Percentiles rank a stretch among this genome's conserved stretches.
These are phyloP conservation scores for Colletotrichum magnum DNA, from an alignment of 2,329 filamentous ascomycete species.

Conservation along the genomic window DNA sequence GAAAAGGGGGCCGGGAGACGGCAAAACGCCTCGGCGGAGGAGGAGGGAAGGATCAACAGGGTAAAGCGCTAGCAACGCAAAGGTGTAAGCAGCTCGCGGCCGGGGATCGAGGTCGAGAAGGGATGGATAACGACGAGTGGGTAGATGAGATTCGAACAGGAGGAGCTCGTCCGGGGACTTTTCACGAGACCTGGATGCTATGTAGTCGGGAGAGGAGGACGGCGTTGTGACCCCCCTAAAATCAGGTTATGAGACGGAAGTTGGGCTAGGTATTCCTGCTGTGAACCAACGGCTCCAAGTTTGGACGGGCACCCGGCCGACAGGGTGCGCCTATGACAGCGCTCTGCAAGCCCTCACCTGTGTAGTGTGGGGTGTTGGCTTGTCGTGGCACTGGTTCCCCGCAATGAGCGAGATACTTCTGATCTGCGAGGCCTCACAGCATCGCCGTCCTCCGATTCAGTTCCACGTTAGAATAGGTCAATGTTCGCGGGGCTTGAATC, in stretches of 20 bases:
- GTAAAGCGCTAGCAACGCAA: slow-evolving; percentile 24
- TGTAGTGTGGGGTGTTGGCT: slow-evolving; percentile 22
- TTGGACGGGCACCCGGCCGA: background rate
- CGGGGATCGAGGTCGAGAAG: background rate
- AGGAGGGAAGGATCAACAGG: slow-evolving; percentile 27
- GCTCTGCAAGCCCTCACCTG: background rate
- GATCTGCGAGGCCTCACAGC: background rate
- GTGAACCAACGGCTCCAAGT: slow-evolving; percentile 8
- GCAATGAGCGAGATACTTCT: slow-evolving; percentile 21
- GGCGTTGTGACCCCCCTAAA: background rate
- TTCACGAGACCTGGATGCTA: no score
- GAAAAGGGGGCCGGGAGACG: slow-evolving; percentile 12
- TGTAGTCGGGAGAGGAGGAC: slow-evolving; percentile 15
- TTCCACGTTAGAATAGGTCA: no score
- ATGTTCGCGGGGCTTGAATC: no score
- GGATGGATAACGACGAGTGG: background rate
- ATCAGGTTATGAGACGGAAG: slow-evolving; percentile 11
- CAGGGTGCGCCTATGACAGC: background rate
- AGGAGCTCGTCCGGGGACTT: no score
- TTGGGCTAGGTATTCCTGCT: slow-evolving; percentile 14
- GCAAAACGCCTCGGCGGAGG: slow-evolving; percentile 3
- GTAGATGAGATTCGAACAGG: background rate
- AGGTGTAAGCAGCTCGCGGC: slow-evolving; percentile 17
- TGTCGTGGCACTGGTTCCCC: slow-evolving; percentile 16
- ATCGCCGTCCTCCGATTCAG: background rate